Conservation (phyloP, 2,329 filamentous ascomycete species). For the Fusarium sp. region DNA sequence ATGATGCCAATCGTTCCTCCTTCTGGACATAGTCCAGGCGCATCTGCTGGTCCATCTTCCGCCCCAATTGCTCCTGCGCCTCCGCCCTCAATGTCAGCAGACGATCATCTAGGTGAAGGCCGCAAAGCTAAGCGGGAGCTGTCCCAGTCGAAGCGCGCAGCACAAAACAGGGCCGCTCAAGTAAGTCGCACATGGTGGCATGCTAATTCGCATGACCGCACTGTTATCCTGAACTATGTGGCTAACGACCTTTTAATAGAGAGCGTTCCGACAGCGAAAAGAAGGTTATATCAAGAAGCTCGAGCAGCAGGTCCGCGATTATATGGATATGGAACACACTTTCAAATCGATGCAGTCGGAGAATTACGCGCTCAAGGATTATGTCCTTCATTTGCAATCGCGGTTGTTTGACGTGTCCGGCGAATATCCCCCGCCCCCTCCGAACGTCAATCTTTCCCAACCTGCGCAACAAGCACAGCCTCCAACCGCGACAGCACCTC, state of each 20-base stretch:
- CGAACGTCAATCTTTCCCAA: constrained; percentile 76
- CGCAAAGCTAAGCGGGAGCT: constrained; percentile 90
- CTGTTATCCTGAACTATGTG: background rate
- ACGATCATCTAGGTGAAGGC: constrained; percentile 61
- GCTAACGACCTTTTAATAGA: constrained; percentile 64
- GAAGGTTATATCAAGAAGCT: constrained; percentile 98
- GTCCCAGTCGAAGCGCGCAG: constrained; percentile 94
- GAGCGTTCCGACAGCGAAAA: constrained; percentile 96
- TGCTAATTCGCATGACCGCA: background rate
- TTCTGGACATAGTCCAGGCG: constrained; percentile 50
- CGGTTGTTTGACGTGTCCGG: constrained; percentile 85
- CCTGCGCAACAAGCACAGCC: constrained; percentile 44
- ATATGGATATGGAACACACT: constrained; percentile 78
- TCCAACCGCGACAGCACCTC: constrained; percentile 39
- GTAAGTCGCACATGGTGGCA: constrained; percentile 64
- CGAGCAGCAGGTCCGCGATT: constrained; percentile 91
- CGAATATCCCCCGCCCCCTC: constrained; percentile 85
- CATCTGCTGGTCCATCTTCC: constrained; percentile 46
- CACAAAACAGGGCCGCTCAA: constrained; percentile 96
- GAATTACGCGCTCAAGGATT: constrained; percentile 91
- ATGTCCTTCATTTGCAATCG: constrained; percentile 90
- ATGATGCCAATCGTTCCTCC: constrained; percentile 57
- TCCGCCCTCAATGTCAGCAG: constrained; percentile 42
- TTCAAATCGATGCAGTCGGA: constrained; percentile 87
- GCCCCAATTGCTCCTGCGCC: constrained; percentile 52